phyloP scores from a whole-genome alignment of 805 yeast species.

The Wickerhamomyces strasburgensis region DNA sequence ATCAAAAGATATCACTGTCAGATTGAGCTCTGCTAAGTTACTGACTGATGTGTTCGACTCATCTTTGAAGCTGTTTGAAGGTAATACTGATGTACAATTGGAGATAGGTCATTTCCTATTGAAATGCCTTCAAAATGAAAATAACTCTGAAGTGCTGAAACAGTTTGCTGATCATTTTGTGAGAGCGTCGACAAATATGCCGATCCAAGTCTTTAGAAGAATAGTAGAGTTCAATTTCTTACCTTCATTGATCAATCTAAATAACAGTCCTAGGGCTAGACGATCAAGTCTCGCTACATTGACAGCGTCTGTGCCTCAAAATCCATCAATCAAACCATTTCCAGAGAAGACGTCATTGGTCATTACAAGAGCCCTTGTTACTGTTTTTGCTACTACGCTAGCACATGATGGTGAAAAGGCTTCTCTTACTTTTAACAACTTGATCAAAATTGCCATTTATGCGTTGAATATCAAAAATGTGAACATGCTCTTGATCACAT shows the following conservation, averaged over 20 bases:
- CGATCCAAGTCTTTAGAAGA: slow-evolving; percentile 12
- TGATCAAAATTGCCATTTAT: slow-evolving; percentile 29
- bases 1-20: slow-evolving; percentile 21
- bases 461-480: slow-evolving; percentile 33
- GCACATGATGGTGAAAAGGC: slow-evolving; percentile 26
- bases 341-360: slow-evolving; percentile 13
- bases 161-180: slow-evolving; percentile 27
- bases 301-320: slow-evolving; percentile 1
- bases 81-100: slow-evolving; percentile 12
- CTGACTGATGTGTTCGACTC: slow-evolving; percentile 23
- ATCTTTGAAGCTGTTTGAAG: slow-evolving; percentile 11
- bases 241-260: slow-evolving; percentile 18
- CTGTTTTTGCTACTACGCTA: slow-evolving; percentile 24
- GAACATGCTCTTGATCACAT: slow-evolving; percentile 39
- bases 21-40: slow-evolving; percentile 29
- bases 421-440: slow-evolving; percentile 20
- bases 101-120: slow-evolving; percentile 15
- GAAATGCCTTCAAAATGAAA: slow-evolving; percentile 12
- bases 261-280: slow-evolving; percentile 11
- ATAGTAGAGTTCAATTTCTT: slow-evolving; percentile 22
- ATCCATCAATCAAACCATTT: slow-evolving; percentile 2
- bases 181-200: slow-evolving; percentile 13
- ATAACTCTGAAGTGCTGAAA: slow-evolving; percentile 27
- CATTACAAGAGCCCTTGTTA: slow-evolving; percentile 23
- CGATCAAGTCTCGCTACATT: slow-evolving; percentile 25